Evolutionary conservation across 106 monocot species (phyloP).

Genomic region (Gastrodia elata): DNA sequence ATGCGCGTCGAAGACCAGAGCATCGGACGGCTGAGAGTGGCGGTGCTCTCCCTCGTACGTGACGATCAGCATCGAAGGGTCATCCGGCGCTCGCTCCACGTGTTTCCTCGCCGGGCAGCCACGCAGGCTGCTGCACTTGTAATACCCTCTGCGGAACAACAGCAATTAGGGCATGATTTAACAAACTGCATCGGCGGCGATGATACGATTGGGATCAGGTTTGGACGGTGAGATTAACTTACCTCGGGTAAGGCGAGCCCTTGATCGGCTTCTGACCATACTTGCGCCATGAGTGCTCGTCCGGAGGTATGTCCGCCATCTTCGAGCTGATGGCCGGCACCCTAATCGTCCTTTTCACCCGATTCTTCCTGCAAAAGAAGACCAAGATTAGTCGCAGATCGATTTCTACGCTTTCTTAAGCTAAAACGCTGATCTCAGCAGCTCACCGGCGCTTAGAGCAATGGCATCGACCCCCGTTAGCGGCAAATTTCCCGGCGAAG

Average conservation of each 20-base stretch:
- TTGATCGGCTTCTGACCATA: conserved; percentile 93
- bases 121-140: conserved; percentile 68
- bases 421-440: background rate
- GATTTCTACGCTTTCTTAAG: no score
- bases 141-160: conserved; percentile 34
- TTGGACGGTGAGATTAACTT: conserved; percentile 22
- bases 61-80: conserved; percentile 62
- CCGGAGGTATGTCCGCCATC: conserved; percentile 64
- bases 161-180: background rate
- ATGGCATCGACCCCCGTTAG: conserved; percentile 58
- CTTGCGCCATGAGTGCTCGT: conserved; percentile 82
- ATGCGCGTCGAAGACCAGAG: conserved; percentile 1
- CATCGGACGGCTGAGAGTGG: conserved; percentile 21
- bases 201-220: background rate
- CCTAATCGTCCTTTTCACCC: conserved; percentile 48
- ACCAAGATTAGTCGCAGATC: background rate
- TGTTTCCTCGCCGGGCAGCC: conserved; percentile 77
- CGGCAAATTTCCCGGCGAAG: conserved; percentile 14
- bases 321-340: conserved; percentile 75
- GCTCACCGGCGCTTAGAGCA: conserved; percentile 75
- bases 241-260: conserved; percentile 71
- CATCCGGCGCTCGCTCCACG: conserved; percentile 60
- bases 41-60: conserved; percentile 72
- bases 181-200: background rate
- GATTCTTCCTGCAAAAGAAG: conserved; percentile 30